Percentiles rank a stretch among this genome's conserved stretches.
Evolutionary conservation across 495 filamentous ascomycete genomes (phyloP).

Genomic region (Schizothecium vesticola): DNA sequence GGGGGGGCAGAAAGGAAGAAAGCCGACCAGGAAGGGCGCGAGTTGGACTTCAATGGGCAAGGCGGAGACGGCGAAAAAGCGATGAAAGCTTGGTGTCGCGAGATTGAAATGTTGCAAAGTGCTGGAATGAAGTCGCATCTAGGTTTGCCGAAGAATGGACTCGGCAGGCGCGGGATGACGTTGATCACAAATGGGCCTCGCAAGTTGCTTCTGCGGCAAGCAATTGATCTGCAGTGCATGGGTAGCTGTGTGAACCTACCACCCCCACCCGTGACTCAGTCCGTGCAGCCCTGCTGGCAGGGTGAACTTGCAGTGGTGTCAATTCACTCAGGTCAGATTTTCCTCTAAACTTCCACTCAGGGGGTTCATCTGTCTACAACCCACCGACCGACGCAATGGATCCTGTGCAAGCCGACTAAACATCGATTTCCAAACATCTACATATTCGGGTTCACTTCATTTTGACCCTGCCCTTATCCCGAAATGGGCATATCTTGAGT

Average conservation of each 20-base stretch:
- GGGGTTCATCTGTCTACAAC: not conserved
- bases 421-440: not conserved
- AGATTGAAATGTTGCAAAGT: not conserved
- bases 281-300: not conserved
- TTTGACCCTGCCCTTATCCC: not conserved
- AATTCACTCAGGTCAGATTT: not conserved
- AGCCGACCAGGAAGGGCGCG: not conserved
- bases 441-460: not conserved
- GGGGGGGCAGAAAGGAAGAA: not conserved
- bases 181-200: not conserved
- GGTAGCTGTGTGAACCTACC: not conserved
- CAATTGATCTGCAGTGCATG: not conserved
- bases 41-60: not conserved
- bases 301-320: not conserved
- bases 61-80: not conserved
- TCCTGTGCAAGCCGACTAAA: not conserved
- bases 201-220: not conserved
- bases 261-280: not conserved
- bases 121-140: slow-evolving; percentile 8
- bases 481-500: not conserved
- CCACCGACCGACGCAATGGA: not conserved
- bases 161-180: slow-evolving; percentile 8
- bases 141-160: not conserved
- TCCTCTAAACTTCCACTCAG: not conserved
- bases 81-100: not conserved